Evolutionary conservation across 495 filamentous ascomycete species (phyloP), one percentile per base, ranked within the genome.

Genomic region (Tuber aestivum): DNA sequence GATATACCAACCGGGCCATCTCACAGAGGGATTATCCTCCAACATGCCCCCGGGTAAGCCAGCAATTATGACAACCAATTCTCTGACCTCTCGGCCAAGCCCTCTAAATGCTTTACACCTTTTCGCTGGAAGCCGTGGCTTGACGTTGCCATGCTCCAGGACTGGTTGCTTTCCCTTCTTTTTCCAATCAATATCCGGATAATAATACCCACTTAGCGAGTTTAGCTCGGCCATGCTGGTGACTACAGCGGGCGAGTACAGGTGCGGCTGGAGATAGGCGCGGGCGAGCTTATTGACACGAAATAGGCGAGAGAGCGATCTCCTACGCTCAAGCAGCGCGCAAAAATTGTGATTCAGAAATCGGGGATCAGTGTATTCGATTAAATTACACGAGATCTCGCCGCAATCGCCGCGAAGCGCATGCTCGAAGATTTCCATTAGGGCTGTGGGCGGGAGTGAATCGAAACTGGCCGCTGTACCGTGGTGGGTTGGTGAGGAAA

Each of bases 1-100:
- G 38, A 82, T 76, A 65, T 82, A 82, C 80, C 80, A 82, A 37
- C 75, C 73, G 14, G 80, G 80, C 72, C 81, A 82, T 70, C 80
- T 78, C 70, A 48, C 73, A 16, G 75, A 76, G 74, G 74, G 65
- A 74, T 81, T 80, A 42, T 73, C 72, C 61, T 81, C 79, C 73
- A 82, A 73, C 72, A 76, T 81, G 38, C 78, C 75, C 14, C 72
- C 56, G 65, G 80, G 80, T 5, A 82, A 70, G 65, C 75, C 78
- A 41, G 80, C 78, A 69, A 82, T 82, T 79, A 79, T 79, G 42
- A 79, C 70, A 35, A 79, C 78, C 73, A 79, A 56, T 44, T 76
- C 77, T 70, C 61, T 75, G 41, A 79, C 68, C 50, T 48, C 50
- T 50, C 73, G 78, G 21, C 77, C 70, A 14, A 77, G 75, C n/a